Base-by-base conservation (phyloP, 73 alveolate species). In the Effrenium voratum region DNA sequence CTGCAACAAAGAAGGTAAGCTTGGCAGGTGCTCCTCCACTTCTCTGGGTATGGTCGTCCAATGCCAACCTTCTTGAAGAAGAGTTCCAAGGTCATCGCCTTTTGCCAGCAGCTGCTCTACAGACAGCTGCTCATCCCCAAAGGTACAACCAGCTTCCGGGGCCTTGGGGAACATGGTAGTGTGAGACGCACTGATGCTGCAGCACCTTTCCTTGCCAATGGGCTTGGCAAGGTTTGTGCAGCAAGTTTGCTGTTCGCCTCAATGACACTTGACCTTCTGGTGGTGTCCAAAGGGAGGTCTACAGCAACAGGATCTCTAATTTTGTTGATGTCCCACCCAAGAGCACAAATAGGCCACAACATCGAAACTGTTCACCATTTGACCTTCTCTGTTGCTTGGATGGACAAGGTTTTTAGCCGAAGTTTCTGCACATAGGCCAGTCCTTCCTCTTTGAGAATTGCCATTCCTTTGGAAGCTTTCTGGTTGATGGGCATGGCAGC, bases 251-350 rank as follows among this genome's bases (percentile, higher is more conserved):
- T 46, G 70, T 80, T 80, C 12, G 70, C 70, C 44, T 5, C 68
- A 13, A 80, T 2, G 26, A 80, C 28, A 6, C 24, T 32, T 5
- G 19, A 12, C 32, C 72, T 44, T n/a, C 3, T 3, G 22, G 3
- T 70, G 12, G n/a, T 47, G 32, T 12, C 91, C 4, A 2, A 44
- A 6, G 91, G 91, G 8, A 80, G 47, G 12, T 80, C 72, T 2
- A 80, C 26, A 30, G 72, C 91, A 68, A 80, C 91, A 5, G 91
- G 47, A 5, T n/a, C 26, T 34, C 91, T 19, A 3, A 80, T 8
- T 46, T 80, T 80, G 91, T 24, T 46, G 44, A 24, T 5, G 26
- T 80, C 91, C 91, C 91, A 80, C 1, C 91, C 91, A 19, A 80
- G n/a, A 3, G 26, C 70, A 30, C 32, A 46, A 44, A 80, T 80